phyloP scores from a whole-genome alignment of 495 filamentous ascomycete genomes.

The Penicillium riverlandense region DNA sequence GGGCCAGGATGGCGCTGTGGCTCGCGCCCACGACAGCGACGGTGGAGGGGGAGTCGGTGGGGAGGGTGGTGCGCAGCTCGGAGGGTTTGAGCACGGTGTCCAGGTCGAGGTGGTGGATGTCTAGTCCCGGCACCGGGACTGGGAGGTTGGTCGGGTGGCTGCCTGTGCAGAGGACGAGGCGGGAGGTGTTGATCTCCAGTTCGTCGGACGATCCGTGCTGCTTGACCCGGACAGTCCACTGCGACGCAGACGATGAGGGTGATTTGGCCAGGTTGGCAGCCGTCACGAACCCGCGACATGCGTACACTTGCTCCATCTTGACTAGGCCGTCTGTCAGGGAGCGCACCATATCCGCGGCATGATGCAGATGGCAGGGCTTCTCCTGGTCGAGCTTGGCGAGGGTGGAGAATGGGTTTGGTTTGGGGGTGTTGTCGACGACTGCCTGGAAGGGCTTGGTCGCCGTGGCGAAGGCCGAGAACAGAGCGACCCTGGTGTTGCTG shows the following conservation, averaged over 20 bases:
- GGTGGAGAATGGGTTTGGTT: conserved; percentile 45
- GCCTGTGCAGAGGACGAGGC: conserved; percentile 54
- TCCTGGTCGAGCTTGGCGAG: conserved; percentile 47
- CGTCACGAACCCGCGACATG: conserved; percentile 33
- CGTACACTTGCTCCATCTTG: conserved; percentile 36
- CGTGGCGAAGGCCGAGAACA: conserved; percentile 45
- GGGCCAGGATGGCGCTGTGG: conserved; percentile 54
- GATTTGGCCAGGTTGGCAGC: conserved; percentile 26
- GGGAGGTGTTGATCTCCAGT: conserved; percentile 26
- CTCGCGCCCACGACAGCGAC: conserved; percentile 54
- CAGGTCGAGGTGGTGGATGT: conserved; percentile 39
- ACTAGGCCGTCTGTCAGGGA: conserved; percentile 43
- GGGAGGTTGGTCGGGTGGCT: conserved; percentile 41
- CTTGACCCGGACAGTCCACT: conserved; percentile 40
- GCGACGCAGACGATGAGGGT: conserved; percentile 18
- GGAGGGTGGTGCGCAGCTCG: conserved; percentile 34
- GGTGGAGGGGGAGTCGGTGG: conserved; percentile 25
- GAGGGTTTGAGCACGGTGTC: conserved; percentile 50
- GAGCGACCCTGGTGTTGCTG: conserved; percentile 45
- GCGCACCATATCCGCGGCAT: conserved; percentile 47
- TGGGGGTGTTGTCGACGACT: conserved; percentile 35
- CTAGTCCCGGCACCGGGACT: conserved; percentile 22
- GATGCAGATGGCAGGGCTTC: conserved; percentile 44
- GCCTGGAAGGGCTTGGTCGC: conserved; percentile 41
- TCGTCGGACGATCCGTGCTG: conserved; percentile 17